A percentile compares a stretch with the other conserved stretches of the same genome.
phyloP scores from a whole-genome alignment of 2,329 filamentous ascomycete genomes.

The Penicillium olsonii region DNA sequence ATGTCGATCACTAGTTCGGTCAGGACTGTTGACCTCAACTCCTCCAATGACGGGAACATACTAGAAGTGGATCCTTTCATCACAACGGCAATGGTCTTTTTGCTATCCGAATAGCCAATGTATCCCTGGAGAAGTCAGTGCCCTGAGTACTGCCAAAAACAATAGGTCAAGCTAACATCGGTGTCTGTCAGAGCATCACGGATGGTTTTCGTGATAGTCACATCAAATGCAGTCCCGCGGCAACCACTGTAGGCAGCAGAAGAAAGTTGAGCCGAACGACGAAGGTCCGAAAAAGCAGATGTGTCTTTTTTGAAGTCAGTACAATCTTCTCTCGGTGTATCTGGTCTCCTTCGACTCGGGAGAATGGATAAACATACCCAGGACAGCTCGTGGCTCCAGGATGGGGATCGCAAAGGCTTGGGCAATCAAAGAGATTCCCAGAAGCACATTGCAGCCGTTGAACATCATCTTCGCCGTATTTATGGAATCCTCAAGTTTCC shows the following conservation, averaged over 20 bases:
- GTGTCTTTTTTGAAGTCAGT: conserved; percentile 8
- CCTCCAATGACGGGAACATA: conserved; percentile 3
- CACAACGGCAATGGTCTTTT: conserved; percentile 30
- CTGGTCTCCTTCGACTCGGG: no score
- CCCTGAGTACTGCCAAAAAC: background rate
- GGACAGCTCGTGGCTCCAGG: conserved; percentile 13
- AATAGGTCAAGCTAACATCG: conserved; percentile 12
- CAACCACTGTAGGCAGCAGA: conserved; percentile 34
- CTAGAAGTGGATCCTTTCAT: conserved; percentile 34
- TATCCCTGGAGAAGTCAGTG: conserved; percentile 22
- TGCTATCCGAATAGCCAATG: conserved; percentile 28
- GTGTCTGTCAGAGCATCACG: conserved; percentile 26
- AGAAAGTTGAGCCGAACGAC: conserved; percentile 31
- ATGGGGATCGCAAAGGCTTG: conserved; percentile 13
- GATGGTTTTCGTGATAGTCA: conserved; percentile 32
- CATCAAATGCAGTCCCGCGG: conserved; percentile 28
- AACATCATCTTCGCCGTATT: conserved; percentile 9
- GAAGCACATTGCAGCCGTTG: conserved; percentile 5
- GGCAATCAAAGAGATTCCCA: conserved; percentile 6
- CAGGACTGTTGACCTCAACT: background rate
- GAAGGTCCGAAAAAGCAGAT: conserved; percentile 21
- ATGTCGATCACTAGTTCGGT: conserved; percentile 18
- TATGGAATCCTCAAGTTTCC: background rate
- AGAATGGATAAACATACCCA: conserved; percentile 8
- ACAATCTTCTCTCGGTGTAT: no score